Conservation (phyloP, 176 grass and related monocot genomes). For the Avena atlantica region DNA sequence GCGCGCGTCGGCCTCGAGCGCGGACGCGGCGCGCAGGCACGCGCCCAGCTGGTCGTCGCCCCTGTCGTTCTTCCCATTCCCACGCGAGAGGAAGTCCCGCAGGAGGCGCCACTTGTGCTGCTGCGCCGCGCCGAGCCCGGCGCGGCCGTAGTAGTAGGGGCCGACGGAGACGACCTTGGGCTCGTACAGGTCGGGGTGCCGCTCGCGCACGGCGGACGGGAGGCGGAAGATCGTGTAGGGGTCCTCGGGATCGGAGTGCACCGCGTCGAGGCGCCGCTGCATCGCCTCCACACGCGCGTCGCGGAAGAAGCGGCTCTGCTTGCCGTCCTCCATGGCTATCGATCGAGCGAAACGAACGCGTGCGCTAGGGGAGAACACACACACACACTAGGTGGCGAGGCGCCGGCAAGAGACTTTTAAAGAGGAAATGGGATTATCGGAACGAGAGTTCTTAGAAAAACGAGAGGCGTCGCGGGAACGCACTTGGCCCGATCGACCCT, state of each 20-base stretch:
- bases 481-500: neutral
- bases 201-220: slow-evolving; percentile 54
- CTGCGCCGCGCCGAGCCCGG: slow-evolving; percentile 47
- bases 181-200: slow-evolving; percentile 60
- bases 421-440: neutral
- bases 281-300: slow-evolving; percentile 55
- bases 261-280: slow-evolving; percentile 58
- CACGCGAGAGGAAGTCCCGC: slow-evolving; percentile 28
- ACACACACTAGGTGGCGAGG: neutral
- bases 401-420: slow-evolving; percentile 1
- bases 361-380: no score
- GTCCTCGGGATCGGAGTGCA: slow-evolving; percentile 35
- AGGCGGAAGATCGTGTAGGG: slow-evolving; percentile 61
- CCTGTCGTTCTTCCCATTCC: neutral
- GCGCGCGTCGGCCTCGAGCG: slow-evolving; percentile 46
- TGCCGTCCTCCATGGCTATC: no score
- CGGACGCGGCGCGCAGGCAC: slow-evolving; percentile 47
- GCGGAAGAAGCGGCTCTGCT: slow-evolving; percentile 29
- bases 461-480: neutral
- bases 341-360: neutral
- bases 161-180: slow-evolving; percentile 58
- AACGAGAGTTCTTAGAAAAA: neutral
- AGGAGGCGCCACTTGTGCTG: slow-evolving; percentile 66
- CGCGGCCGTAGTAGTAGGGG: slow-evolving; percentile 49
- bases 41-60: slow-evolving; percentile 13